A percentile compares a stretch with the other conserved stretches of the same genome.
phyloP scores from a whole-genome alignment of 2,329 filamentous ascomycete species.

The Paecilomyces sp. region DNA sequence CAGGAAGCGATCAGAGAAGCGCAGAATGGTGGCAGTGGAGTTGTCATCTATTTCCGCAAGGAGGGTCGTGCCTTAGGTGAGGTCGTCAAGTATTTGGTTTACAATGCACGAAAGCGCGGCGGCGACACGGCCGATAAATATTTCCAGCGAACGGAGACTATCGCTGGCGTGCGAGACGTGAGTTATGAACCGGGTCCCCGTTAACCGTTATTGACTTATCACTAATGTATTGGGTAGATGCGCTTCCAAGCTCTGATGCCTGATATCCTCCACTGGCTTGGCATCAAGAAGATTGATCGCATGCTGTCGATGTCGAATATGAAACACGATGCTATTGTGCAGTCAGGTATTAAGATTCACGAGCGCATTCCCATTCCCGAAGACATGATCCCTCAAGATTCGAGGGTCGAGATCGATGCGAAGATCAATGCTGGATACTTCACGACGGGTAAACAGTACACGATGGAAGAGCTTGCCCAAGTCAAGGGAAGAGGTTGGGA shows the following conservation, averaged over 20 bases:
- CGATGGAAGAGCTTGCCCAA: constrained; percentile 72
- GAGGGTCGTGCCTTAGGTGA: constrained; percentile 92
- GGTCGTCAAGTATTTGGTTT: constrained; percentile 80
- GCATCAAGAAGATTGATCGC: constrained; percentile 95
- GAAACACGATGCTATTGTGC: constrained; percentile 47
- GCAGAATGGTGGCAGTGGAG: constrained; percentile 84
- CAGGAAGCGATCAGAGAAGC: constrained; percentile 97
- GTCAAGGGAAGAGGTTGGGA: constrained; percentile 92
- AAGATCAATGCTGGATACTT: constrained; percentile 91
- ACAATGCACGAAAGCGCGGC: constrained; percentile 41
- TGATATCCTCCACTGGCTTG: constrained; percentile 94
- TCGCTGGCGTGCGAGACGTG: constrained; percentile 79
- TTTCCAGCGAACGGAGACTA: constrained; percentile 96
- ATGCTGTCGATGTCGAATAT: constrained; percentile 97
- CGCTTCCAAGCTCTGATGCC: constrained; percentile 98
- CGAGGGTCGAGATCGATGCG: constrained; percentile 95
- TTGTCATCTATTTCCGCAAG: constrained; percentile 98
- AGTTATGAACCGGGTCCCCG: constrained; percentile 19
- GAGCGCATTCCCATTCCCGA: constrained; percentile 90
- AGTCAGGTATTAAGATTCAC: constrained; percentile 61
- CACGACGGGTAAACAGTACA: constrained; percentile 84
- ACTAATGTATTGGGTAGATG: constrained; percentile 51
- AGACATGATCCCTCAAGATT: constrained; percentile 88
- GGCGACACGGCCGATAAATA: constrained; percentile 49
- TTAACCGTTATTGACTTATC: constrained; percentile 1